Evolutionary conservation across 306 rosid genomes (phyloP), one percentile per base, ranked within the genome.

Genomic region (Quercus berberidifolia): DNA sequence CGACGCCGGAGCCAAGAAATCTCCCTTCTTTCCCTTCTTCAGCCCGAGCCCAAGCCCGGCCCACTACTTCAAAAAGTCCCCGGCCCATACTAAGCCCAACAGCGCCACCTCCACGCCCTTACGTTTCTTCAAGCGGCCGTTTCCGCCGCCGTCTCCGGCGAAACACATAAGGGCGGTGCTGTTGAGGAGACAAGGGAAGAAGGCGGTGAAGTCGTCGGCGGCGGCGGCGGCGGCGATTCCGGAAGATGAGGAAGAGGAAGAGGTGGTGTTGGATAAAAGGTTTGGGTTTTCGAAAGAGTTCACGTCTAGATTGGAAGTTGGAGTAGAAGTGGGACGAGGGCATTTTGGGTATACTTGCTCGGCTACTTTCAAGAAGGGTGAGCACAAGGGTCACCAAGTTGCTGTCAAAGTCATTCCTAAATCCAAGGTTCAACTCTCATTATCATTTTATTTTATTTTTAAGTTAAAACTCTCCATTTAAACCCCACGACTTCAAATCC

Each of bases 271-370:
- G 89, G 99, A 96, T 69, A 96, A 90, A 91, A 88, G 98, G 82
- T 96, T 96, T 84, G 99, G 99, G 76, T 96, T 91, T 71, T 96
- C 98, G 0, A 96, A 96, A 69, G 98, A 96, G 90, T 82, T 96
- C 35, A 83, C 80, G 23, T 90, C 89, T 65, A 84, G 88, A 87
- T 68, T 93, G 76, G 99, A 96, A 85, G 89, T 96, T 17, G 98
- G 96, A 55, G 97, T 91, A 55, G 99, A 96, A 80, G 91, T 96
- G 75, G 99, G 99, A 14, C 88, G 97, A 74, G 99, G 99, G 84
- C 99, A 96, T 91, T 96, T 96, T 88, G 99, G 99, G 87, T 96
- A 96, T 85, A 96, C 99, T 84, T 96, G 97, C 81, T 88, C 98
- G 82, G 99, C 99, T 69, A 89, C 74, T 85, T 93, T 88, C 89